phyloP scores from a whole-genome alignment of 176 grass and related monocot genomes.

The Saccharum officinarum region DNA sequence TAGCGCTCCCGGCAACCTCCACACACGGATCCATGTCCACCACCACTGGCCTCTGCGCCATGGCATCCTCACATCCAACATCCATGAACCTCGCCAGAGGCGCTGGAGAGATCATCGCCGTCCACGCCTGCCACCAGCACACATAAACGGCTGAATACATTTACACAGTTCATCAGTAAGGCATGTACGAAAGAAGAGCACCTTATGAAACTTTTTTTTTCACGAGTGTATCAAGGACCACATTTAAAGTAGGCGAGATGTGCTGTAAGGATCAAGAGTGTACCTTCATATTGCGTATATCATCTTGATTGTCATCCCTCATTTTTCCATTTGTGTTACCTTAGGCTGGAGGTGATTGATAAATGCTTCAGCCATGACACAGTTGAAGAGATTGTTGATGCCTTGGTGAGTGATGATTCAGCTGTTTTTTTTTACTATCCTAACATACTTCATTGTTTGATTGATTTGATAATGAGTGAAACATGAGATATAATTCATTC shows the following conservation, averaged over 20 bases:
- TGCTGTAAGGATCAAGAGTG: not conserved
- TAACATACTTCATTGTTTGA: not conserved
- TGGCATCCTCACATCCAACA: not conserved
- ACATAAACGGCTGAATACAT: not conserved
- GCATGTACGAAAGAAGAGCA: not conserved
- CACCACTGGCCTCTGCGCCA: not conserved
- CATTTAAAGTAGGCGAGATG: not conserved
- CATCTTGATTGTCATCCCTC: constrained; percentile 6
- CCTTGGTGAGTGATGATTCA: constrained; percentile 61
- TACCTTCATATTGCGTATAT: not conserved
- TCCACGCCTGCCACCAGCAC: not conserved
- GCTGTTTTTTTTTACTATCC: constrained; percentile 13
- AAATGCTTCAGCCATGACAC: constrained; percentile 87
- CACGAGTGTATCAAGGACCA: not conserved
- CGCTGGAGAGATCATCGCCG: not conserved
- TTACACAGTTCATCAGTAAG: not conserved
- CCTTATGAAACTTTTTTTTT: not conserved
- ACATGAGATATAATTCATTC: not conserved
- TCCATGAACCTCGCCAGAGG: not conserved
- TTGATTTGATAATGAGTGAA: constrained; percentile 15
- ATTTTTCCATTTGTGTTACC: constrained; percentile 33
- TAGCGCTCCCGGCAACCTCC: not conserved
- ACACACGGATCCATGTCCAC: not conserved
- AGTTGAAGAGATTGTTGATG: constrained; percentile 88
- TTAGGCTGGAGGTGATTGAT: constrained; percentile 85